These are phyloP conservation scores for Sicyos baderoa DNA, from an alignment of 306 rosid genomes.

Conservation along the genomic window DNA sequence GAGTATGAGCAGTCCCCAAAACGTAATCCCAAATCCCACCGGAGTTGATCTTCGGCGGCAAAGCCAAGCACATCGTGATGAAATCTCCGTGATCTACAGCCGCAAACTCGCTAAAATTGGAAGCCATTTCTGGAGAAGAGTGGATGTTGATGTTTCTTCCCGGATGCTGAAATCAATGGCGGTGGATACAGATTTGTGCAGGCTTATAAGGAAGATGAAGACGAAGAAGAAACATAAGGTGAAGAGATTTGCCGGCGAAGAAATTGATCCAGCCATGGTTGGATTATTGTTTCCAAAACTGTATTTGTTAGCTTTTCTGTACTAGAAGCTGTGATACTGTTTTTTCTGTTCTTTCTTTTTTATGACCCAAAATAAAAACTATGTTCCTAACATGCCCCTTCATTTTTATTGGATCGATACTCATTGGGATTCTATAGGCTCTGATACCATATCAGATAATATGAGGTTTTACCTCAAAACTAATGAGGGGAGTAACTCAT, in stretches of 20 bases:
- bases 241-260: too few relatives aligned
- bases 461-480: too few relatives aligned
- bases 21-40: constrained; percentile 8
- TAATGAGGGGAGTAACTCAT: too few relatives aligned
- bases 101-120: not conserved
- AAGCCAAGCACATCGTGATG: not conserved
- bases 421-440: too few relatives aligned
- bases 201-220: not conserved
- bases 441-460: too few relatives aligned
- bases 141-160: not conserved
- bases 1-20: not conserved
- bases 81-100: not conserved
- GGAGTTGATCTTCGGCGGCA: constrained; percentile 3
- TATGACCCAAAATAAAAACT: too few relatives aligned
- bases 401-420: too few relatives aligned
- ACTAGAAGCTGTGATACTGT: too few relatives aligned
- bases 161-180: not conserved
- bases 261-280: too few relatives aligned
- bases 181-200: not conserved
- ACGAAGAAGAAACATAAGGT: not conserved
- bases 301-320: too few relatives aligned
- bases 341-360: too few relatives aligned
- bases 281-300: not conserved
- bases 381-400: too few relatives aligned
- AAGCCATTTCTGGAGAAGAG: not conserved